phyloP scores from a whole-genome alignment of 1,139 yeast genomes.

The Kazachstania sp. region DNA sequence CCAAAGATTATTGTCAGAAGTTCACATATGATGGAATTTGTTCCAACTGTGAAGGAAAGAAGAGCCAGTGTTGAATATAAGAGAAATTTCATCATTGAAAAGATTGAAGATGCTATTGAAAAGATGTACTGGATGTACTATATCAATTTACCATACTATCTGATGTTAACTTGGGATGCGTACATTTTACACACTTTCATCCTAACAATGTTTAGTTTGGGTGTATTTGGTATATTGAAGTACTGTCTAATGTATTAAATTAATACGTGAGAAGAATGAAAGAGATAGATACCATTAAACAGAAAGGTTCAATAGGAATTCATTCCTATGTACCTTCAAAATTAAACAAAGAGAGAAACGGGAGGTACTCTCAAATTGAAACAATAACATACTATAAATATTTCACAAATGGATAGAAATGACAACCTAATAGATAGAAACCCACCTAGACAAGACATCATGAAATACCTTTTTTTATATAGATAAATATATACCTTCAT shows the following conservation, averaged over 20 bases:
- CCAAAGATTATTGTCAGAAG: background rate
- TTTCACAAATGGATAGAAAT: too few relatives aligned
- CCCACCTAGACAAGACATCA: too few relatives aligned
- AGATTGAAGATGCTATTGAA: constrained; percentile 15
- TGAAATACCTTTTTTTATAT: too few relatives aligned
- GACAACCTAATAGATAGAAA: too few relatives aligned
- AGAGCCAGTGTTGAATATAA: constrained; percentile 7
- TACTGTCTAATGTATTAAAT: constrained; percentile 16
- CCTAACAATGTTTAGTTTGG: constrained; percentile 28
- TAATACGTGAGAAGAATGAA: background rate
- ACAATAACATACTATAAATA: too few relatives aligned
- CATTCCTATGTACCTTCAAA: too few relatives aligned
- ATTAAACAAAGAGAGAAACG: too few relatives aligned
- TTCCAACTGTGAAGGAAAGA: constrained; percentile 13
- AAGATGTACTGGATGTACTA: constrained; percentile 36
- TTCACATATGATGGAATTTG: constrained; percentile 8
- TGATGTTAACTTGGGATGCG: constrained; percentile 36
- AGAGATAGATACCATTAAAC: too few relatives aligned
- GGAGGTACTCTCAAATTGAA: too few relatives aligned
- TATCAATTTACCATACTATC: constrained; percentile 35
- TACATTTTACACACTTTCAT: constrained; percentile 33
- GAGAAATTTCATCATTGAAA: constrained; percentile 8
- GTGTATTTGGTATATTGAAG: constrained; percentile 28
- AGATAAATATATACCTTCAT: too few relatives aligned
- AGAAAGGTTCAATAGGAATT: too few relatives aligned